Conservation (phyloP, 1,284 basidiomycete species). For the Ustilago esculenta region DNA sequence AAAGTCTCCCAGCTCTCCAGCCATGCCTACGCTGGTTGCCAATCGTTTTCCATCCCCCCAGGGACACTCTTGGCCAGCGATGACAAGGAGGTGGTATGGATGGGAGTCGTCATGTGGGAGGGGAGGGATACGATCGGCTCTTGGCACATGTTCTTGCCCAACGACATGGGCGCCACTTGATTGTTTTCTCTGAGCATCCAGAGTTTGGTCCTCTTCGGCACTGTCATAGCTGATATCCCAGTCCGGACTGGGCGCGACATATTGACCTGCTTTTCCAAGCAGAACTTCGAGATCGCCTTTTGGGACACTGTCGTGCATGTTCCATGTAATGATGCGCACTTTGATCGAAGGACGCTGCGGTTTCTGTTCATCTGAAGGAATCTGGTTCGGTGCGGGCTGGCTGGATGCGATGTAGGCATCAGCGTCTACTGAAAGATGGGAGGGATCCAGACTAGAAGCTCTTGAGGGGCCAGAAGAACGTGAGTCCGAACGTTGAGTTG, state of each 20-base stretch:
- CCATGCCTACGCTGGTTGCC: slow-evolving; percentile 58
- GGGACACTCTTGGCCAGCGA: slow-evolving; percentile 75
- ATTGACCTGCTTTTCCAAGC: slow-evolving; percentile 75
- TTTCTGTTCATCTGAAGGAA: background rate
- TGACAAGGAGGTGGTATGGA: slow-evolving; percentile 81
- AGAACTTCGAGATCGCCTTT: slow-evolving; percentile 81
- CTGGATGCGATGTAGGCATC: background rate
- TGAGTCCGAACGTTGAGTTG: slow-evolving; percentile 4
- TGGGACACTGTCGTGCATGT: slow-evolving; percentile 69
- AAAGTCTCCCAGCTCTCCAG: slow-evolving; percentile 58
- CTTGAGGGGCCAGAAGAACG: slow-evolving; percentile 18
- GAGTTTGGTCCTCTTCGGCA: slow-evolving; percentile 24
- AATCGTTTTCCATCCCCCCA: slow-evolving; percentile 62
- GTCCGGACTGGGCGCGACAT: slow-evolving; percentile 67
- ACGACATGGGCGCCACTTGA: slow-evolving; percentile 41
- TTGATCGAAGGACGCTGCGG: slow-evolving; percentile 67
- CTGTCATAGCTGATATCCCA: slow-evolving; percentile 54
- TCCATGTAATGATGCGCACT: slow-evolving; percentile 70
- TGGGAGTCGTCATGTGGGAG: slow-evolving; percentile 69
- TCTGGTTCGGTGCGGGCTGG: background rate
- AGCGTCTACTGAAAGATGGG: slow-evolving; percentile 10
- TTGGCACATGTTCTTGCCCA: slow-evolving; percentile 50
- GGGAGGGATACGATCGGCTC: slow-evolving; percentile 57
- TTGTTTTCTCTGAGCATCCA: background rate
- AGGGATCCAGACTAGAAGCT: slow-evolving; percentile 35